Percentiles rank a stretch among this genome's conserved stretches.
Evolutionary conservation across 2,329 filamentous ascomycete genomes (phyloP).

Genomic region (Stagonosporopsis rhizophila): DNA sequence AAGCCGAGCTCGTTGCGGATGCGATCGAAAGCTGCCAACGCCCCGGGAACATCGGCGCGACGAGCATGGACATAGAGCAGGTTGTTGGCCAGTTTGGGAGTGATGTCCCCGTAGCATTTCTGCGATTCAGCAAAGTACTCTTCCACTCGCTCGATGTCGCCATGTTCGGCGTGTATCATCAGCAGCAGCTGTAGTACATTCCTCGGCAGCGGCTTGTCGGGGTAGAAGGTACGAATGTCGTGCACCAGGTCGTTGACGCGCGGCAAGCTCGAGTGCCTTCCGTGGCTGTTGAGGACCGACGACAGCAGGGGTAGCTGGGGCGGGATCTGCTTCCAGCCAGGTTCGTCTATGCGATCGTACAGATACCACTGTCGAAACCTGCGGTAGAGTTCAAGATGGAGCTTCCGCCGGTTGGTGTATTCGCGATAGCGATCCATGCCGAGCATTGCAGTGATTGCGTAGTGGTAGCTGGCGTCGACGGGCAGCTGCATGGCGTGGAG

Average conservation of each 20-base stretch:
- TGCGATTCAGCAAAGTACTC: conserved; percentile 42
- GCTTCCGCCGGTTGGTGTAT: conserved; percentile 38
- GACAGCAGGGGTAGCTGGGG: conserved; percentile 27
- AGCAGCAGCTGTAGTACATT: conserved; percentile 33
- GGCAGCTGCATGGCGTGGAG: conserved; percentile 30
- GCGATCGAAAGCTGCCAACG: conserved; percentile 67
- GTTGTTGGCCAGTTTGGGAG: conserved; percentile 26
- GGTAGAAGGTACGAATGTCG: conserved; percentile 39
- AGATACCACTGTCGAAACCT: conserved; percentile 30
- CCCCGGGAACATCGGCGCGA: conserved; percentile 67
- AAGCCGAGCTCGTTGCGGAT: conserved; percentile 64
- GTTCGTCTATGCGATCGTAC: conserved; percentile 17
- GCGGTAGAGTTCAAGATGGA: conserved; percentile 37
- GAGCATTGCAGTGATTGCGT: conserved; percentile 35
- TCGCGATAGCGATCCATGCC: conserved; percentile 35
- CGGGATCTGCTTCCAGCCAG: not conserved
- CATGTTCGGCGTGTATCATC: conserved; percentile 42
- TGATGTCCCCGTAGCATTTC: conserved; percentile 13
- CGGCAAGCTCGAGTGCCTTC: conserved; percentile 26
- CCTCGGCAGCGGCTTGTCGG: conserved; percentile 24
- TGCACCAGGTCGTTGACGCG: conserved; percentile 31
- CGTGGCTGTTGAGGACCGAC: conserved; percentile 35
- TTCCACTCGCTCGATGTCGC: conserved; percentile 43
- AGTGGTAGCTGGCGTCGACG: conserved; percentile 34
- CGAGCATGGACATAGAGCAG: conserved; percentile 75